Percentiles rank a stretch among this genome's conserved stretches.
Conservation (phyloP, 371 early-diverging fungal species). For the Nematocida minor region DNA sequence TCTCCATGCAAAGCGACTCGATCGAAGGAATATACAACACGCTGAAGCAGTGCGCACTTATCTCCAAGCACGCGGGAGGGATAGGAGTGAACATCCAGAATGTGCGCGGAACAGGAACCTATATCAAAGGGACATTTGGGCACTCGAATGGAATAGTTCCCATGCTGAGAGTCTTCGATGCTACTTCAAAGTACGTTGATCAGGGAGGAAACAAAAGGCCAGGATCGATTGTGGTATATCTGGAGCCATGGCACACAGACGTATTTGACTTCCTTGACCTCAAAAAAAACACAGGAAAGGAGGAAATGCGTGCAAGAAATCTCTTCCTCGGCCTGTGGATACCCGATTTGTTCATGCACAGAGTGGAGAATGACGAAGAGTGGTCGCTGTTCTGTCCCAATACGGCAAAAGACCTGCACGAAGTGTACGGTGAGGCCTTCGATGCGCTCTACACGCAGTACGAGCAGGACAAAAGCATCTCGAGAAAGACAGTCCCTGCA, state of each 20-base stretch:
- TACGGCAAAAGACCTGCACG: slow-evolving; percentile 80
- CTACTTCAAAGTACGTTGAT: slow-evolving; percentile 91
- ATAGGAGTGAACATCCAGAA: slow-evolving; percentile 91
- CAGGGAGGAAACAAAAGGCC: slow-evolving; percentile 97
- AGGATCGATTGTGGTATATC: slow-evolving; percentile 93
- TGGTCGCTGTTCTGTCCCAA: slow-evolving; percentile 95
- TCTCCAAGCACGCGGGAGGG: slow-evolving; percentile 94
- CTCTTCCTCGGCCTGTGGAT: slow-evolving; percentile 94
- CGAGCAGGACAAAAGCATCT: slow-evolving; percentile 73
- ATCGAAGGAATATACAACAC: slow-evolving; percentile 97
- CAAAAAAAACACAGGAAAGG: slow-evolving; percentile 94
- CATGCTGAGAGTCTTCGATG: slow-evolving; percentile 93
- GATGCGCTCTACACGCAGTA: slow-evolving; percentile 77
- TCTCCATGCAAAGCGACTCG: slow-evolving; percentile 75
- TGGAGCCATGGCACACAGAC: slow-evolving; percentile 98
- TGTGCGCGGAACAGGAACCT: slow-evolving; percentile 79
- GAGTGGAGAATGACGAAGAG: slow-evolving; percentile 82
- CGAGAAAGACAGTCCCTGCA: slow-evolving; percentile 73
- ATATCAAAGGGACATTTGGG: slow-evolving; percentile 92
- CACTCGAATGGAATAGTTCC: slow-evolving; percentile 92
- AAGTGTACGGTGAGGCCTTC: slow-evolving; percentile 89
- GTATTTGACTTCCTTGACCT: slow-evolving; percentile 92
- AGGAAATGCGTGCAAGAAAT: slow-evolving; percentile 90
- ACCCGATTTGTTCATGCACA: slow-evolving; percentile 96
- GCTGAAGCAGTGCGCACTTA: slow-evolving; percentile 85